Conservation (phyloP, 345 rosid species). For the Lumnitzera littorea region DNA sequence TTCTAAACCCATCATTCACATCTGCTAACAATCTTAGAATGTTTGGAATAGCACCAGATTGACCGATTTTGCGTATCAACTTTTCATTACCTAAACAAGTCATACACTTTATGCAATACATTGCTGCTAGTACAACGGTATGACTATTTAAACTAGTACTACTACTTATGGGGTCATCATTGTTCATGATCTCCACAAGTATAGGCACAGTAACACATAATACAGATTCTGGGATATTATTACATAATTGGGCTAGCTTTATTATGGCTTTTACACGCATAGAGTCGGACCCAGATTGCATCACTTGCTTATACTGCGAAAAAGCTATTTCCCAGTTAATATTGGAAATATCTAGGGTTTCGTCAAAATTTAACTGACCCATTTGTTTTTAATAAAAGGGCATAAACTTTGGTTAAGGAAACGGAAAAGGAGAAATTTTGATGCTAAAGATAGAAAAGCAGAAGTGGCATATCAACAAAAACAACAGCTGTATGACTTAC, state of each 20-base stretch:
- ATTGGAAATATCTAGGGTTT: constrained; percentile 1
- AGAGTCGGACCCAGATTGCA: constrained; percentile 25
- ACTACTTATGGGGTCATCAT: constrained; percentile 9
- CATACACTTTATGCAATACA: constrained; percentile 37
- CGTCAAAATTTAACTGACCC: constrained; percentile 13
- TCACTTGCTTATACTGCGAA: constrained; percentile 19
- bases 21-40: constrained; percentile 34
- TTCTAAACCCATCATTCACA: constrained; percentile 11
- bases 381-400: not conserved
- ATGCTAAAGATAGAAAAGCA: too few relatives aligned
- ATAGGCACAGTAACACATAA: constrained; percentile 25
- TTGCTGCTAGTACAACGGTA: constrained; percentile 24
- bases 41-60: constrained; percentile 27
- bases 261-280: constrained; percentile 27
- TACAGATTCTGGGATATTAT: constrained; percentile 22
- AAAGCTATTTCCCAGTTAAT: constrained; percentile 40
- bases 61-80: constrained; percentile 33
- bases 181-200: constrained; percentile 26
- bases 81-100: constrained; percentile 29
- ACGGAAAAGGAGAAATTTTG: too few relatives aligned
- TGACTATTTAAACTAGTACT: constrained; percentile 9
- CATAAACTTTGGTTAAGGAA: too few relatives aligned
- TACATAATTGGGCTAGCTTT: constrained; percentile 27
- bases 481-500: too few relatives aligned
- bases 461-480: too few relatives aligned